Percentiles rank a stretch among this genome's conserved stretches.
phyloP scores from a whole-genome alignment of 2,329 filamentous ascomycete genomes.

The Aspergillus unguis region DNA sequence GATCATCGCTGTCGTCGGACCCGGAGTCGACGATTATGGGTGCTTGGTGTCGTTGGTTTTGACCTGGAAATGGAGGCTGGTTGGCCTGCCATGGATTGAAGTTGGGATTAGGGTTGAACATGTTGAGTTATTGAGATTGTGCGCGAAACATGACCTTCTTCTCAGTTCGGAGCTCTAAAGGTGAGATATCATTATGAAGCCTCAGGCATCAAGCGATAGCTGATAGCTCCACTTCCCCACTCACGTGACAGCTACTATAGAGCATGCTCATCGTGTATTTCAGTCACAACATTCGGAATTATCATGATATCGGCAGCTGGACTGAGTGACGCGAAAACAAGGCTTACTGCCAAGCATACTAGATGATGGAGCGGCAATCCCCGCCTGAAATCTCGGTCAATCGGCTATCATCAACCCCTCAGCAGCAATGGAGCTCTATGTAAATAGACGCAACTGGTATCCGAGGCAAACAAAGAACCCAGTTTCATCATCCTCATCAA shows the following conservation, averaged over 20 bases:
- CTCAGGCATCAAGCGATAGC: neutral
- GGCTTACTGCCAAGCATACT: no score
- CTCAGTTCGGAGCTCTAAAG: neutral
- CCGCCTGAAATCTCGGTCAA: neutral
- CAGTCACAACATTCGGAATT: neutral
- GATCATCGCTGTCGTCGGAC: conserved; percentile 13
- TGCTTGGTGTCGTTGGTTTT: neutral
- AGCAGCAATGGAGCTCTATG: neutral
- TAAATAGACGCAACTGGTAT: neutral
- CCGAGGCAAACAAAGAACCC: neutral
- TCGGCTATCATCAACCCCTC: conserved; percentile 8
- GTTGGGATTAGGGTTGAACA: conserved; percentile 17
- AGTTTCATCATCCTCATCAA: no score
- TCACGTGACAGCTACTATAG: conserved; percentile 1
- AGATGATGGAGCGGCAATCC: neutral
- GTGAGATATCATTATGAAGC: neutral
- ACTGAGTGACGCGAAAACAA: neutral
- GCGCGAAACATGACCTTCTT: neutral
- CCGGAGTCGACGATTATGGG: conserved; percentile 18
- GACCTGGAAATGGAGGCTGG: neutral
- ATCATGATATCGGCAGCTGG: neutral
- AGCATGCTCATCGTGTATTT: neutral
- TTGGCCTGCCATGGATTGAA: conserved; percentile 8
- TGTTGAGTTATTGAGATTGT: neutral
- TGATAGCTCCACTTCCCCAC: conserved; percentile 1